A percentile compares a stretch with the other conserved stretches of the same genome.
These are phyloP conservation scores for Trametes hirsuta DNA, from an alignment of 1,284 basidiomycete genomes.

Conservation along the genomic window DNA sequence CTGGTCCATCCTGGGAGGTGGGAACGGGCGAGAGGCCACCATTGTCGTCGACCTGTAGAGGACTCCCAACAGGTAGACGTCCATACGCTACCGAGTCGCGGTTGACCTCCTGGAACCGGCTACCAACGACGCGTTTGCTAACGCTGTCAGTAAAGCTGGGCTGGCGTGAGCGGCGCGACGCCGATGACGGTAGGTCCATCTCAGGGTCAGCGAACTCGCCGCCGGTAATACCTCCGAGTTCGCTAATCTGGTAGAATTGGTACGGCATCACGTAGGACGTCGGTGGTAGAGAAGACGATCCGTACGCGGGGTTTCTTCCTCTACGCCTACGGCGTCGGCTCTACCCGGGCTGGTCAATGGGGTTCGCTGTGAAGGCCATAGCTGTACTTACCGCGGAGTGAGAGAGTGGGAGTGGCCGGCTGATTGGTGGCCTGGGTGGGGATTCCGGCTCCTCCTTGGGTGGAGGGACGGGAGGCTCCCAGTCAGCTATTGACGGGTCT, in stretches of 20 bases:
- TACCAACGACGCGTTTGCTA: constrained; percentile 63
- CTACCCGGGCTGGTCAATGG: constrained; percentile 2
- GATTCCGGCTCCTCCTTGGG: constrained; percentile 38
- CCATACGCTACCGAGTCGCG: constrained; percentile 57
- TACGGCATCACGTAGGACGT: constrained; percentile 80
- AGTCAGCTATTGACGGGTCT: constrained; percentile 51
- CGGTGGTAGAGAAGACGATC: constrained; percentile 67
- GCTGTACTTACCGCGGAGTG: constrained; percentile 21
- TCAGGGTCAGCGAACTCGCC: constrained; percentile 53
- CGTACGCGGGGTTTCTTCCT: constrained; percentile 61
- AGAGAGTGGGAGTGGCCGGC: constrained; percentile 63
- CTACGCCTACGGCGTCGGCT: constrained; percentile 40
- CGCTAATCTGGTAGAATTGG: constrained; percentile 72
- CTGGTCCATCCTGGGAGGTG: no score
- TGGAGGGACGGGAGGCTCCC: constrained; percentile 36
- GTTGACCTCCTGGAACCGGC: constrained; percentile 73
- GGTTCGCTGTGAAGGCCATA: background rate
- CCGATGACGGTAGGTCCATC: constrained; percentile 22
- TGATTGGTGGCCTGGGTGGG: constrained; percentile 55
- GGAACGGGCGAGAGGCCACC: constrained; percentile 47
- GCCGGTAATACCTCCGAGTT: constrained; percentile 62
- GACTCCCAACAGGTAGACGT: constrained; percentile 66
- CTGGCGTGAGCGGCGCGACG: constrained; percentile 37
- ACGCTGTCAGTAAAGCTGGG: constrained; percentile 60
- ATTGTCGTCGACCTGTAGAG: constrained; percentile 54